Evolutionary conservation across 129 eudicot species (phyloP).

Genomic region (Flaveria ramosissima): DNA sequence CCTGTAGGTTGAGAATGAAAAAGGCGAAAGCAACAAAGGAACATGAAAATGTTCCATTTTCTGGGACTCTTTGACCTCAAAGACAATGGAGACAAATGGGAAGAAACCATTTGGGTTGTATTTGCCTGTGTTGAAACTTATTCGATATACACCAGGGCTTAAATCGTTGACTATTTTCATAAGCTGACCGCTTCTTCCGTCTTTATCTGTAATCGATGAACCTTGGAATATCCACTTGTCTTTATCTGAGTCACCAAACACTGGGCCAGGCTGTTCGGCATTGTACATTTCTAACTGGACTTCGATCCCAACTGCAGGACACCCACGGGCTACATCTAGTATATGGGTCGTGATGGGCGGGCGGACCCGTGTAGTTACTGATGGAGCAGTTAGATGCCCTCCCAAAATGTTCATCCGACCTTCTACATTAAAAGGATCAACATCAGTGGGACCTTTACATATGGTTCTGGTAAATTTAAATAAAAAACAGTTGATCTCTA

Average conservation of each 20-base stretch:
- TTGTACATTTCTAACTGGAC: constrained; percentile 62
- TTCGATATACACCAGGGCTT: constrained; percentile 72
- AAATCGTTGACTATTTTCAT: constrained; percentile 60
- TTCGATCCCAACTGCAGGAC: constrained; percentile 77
- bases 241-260: constrained; percentile 46
- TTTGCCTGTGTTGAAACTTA: constrained; percentile 86
- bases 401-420: constrained; percentile 81
- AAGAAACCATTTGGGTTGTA: constrained; percentile 79
- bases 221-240: constrained; percentile 60
- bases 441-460: constrained; percentile 13
- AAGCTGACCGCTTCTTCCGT: constrained; percentile 81
- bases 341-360: constrained; percentile 97
- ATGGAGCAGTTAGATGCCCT: constrained; percentile 60
- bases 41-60: constrained; percentile 89
- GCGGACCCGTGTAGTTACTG: constrained; percentile 53
- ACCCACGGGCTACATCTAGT: constrained; percentile 73
- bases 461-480: not conserved
- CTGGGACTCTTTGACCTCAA: constrained; percentile 80
- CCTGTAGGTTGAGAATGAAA: constrained; percentile 66
- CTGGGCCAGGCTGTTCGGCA: constrained; percentile 40
- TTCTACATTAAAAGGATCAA: constrained; percentile 63
- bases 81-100: constrained; percentile 80
- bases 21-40: constrained; percentile 87
- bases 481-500: not conserved
- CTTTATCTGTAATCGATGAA: constrained; percentile 70